Evolutionary conservation across 805 yeast genomes (phyloP), one percentile per base, ranked within the genome.

Genomic region (Ogataea pini): DNA sequence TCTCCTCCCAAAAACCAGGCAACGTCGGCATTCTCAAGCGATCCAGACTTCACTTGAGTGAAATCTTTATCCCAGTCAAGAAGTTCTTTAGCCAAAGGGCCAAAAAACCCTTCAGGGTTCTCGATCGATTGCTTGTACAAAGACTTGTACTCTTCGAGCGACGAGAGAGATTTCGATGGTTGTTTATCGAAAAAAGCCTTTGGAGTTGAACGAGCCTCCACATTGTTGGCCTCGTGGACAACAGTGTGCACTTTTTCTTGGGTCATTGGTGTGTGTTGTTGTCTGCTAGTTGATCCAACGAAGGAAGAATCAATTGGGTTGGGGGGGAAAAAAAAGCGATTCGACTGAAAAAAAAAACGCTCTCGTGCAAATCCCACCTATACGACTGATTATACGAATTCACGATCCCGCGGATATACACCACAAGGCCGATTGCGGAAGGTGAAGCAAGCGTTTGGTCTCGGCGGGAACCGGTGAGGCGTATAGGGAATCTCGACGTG

Each of bases 1-100:
- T 86, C 83, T 64, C 99, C 99, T 54, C 89, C 91, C 42, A 89
- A 71, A 63, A 94, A 94, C 98, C 98, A 94, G 31, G 97, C 89
- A 44, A 83, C 73, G 63, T 89, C 96, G 54, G 92, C 96, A 57
- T 83, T 70, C 56, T 75, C 78, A 55, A 85, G 78, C 46, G 85
- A 75, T 31, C 94, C 96, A 34, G 72, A 59, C 59, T 60, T 77
- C 60, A 78, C 94, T 50, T 78, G 75, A 59, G 77, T 74, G 69
- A 88, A 91, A 45, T 83, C 89, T 50, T 75, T 80, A 64, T 84
- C 88, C 97, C 97, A 91, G 60, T 78, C 70, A 57, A 91, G 77
- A 48, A 80, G 76, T 61, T 85, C 80, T 49, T 75, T 77, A 43
- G 96, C 97, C 66, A 78, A 72, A 43, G 82, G 80, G 41, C 90